phyloP scores from a whole-genome alignment of 2,329 filamentous ascomycete genomes.

The Colletotrichum gloeosporioides region DNA sequence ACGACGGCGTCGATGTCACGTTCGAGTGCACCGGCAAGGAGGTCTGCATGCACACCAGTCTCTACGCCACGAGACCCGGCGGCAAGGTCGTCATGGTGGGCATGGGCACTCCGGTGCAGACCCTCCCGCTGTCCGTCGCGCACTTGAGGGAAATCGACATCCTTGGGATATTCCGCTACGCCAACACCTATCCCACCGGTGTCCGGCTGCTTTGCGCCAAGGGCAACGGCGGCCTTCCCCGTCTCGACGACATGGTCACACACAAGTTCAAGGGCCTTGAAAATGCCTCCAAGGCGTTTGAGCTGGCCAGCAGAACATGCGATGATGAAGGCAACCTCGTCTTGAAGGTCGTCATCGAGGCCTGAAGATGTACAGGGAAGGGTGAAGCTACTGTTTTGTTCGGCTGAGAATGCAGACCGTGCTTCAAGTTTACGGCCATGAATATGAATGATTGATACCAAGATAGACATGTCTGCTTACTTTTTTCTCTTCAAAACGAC shows the following conservation, averaged over 20 bases:
- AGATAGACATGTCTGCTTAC: not conserved
- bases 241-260: constrained; percentile 75
- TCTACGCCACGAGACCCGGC: constrained; percentile 73
- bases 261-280: constrained; percentile 72
- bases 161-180: constrained; percentile 76
- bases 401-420: not conserved
- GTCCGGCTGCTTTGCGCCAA: constrained; percentile 63
- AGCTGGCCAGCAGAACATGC: constrained; percentile 71
- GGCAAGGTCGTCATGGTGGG: constrained; percentile 79
- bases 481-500: not conserved
- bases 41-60: constrained; percentile 74
- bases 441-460: not conserved
- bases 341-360: constrained; percentile 73
- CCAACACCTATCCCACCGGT: constrained; percentile 77
- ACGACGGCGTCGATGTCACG: constrained; percentile 70
- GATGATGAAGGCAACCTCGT: constrained; percentile 73
- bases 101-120: constrained; percentile 81
- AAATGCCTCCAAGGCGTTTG: constrained; percentile 68
- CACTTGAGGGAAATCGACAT: constrained; percentile 79
- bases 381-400: not conserved
- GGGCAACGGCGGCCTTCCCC: constrained; percentile 54
- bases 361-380: constrained; percentile 33
- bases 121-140: constrained; percentile 73
- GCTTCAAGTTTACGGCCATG: not conserved
- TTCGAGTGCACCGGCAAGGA: constrained; percentile 83